Base-by-base conservation (phyloP, 1,139 yeast genomes). In the Petasospora rhodanensis region DNA sequence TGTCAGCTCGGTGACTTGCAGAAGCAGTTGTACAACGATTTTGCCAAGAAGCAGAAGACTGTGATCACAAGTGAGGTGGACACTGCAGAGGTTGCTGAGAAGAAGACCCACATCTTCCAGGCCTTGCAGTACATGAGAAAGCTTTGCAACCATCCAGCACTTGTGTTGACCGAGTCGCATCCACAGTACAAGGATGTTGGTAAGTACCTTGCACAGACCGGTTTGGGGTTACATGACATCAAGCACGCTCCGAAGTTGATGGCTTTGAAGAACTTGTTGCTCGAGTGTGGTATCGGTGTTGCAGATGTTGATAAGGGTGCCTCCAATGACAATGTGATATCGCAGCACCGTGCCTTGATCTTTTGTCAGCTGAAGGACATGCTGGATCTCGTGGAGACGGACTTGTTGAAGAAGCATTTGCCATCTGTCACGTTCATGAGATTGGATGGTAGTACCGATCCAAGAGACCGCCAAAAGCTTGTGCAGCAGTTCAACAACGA, bases 121-220 rank as follows among this genome's bases (percentile, higher is more conserved):
- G 96, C 96, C 0, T 70, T 93, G 48, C 97, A 93, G 57, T 93
- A 93, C 55, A 87, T 93, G 96, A 73, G 98, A 45, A 93, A 93
- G 58, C 67, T 93, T 36, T 93, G 98, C 64, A 93, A 93, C 54
- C 98, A 91, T 59, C 98, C 98, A 7, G 84, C 96, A 4, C 72
- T 93, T 43, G 96, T 93, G n/a, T 62, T 89, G 38, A 76, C 85
- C 18, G 77, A 83, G 11, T 74, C 74, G 40, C 97, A 87, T 61
- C 98, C 98, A 2, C 87, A 86, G 55, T 82, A 69, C 51, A 61
- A 62, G 4, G 82, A 78, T 51, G 85, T 86, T 14, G 67, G 66
- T 37, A 62, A 65, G 23, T 79, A 78, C 44, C 66, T 91, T 48
- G 66, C 68, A 25, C 65, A 70, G 17, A 76, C 78, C 22, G 73